A percentile compares a stretch with the other conserved stretches of the same genome.
Evolutionary conservation across 352 stramenopile species (phyloP).

Genomic region (Globisporangium heterothallicum): DNA sequence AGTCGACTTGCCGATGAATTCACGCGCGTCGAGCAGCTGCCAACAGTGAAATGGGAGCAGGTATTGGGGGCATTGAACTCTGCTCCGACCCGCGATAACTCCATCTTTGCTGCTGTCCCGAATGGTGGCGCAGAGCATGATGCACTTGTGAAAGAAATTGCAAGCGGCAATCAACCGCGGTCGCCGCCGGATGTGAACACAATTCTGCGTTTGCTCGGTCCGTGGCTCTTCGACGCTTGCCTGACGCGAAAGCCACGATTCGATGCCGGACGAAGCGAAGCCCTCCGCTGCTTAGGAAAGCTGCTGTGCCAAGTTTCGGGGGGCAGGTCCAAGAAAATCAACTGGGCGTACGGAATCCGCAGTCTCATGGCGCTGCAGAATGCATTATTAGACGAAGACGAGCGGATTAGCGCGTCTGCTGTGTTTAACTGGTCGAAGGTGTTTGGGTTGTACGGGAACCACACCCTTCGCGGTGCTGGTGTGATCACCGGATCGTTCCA

Average conservation of each 20-base stretch:
- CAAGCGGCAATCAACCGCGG: slow-evolving; percentile 27
- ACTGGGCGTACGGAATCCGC: slow-evolving; percentile 80
- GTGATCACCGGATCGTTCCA: slow-evolving; percentile 78
- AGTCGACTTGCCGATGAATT: slow-evolving; percentile 75
- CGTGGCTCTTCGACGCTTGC: slow-evolving; percentile 83
- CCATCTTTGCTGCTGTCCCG: slow-evolving; percentile 38
- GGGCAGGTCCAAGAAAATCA: slow-evolving; percentile 72
- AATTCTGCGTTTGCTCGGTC: slow-evolving; percentile 68
- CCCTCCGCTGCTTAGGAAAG: slow-evolving; percentile 69
- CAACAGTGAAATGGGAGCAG: slow-evolving; percentile 68
- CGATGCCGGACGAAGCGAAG: slow-evolving; percentile 64
- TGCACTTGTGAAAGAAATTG: slow-evolving; percentile 17
- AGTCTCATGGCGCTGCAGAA: slow-evolving; percentile 79
- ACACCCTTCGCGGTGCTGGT: slow-evolving; percentile 73
- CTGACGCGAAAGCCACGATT: slow-evolving; percentile 69
- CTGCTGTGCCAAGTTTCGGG: slow-evolving; percentile 63
- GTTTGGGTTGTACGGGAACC: slow-evolving; percentile 75
- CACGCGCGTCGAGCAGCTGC: slow-evolving; percentile 56
- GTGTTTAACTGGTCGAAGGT: slow-evolving; percentile 85
- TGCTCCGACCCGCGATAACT: slow-evolving; percentile 31
- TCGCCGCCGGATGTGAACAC: slow-evolving; percentile 83
- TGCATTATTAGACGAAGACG: slow-evolving; percentile 73
- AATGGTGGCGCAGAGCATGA: slow-evolving; percentile 26
- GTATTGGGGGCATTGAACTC: slow-evolving; percentile 64
- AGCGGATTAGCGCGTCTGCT: slow-evolving; percentile 70